Evolutionary conservation across 225 moss, liverwort and hornwort genomes (phyloP).

Genomic region (Polytrichum commune): DNA sequence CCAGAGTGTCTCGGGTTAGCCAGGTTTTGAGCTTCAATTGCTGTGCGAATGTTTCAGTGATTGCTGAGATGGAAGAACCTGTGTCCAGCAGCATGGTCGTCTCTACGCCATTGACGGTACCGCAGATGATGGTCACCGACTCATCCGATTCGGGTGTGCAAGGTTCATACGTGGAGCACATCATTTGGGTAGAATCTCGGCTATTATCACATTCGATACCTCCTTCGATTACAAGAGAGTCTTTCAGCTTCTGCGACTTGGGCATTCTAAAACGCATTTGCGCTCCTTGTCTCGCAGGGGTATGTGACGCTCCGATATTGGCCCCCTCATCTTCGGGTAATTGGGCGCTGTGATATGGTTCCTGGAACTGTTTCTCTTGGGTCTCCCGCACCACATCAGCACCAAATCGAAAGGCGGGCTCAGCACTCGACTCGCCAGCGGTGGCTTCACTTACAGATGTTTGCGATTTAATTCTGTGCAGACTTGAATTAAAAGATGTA

Average conservation of each 20-base stretch:
- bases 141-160: conserved; percentile 8
- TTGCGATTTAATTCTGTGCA: not conserved
- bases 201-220: not conserved
- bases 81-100: conserved; percentile 26
- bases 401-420: not conserved
- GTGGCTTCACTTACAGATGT: not conserved
- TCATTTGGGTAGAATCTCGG: not conserved
- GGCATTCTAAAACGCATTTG: conserved; percentile 14
- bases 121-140: conserved; percentile 17
- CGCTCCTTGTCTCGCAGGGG: conserved; percentile 15
- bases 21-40: conserved; percentile 33
- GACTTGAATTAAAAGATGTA: not conserved
- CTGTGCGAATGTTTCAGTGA: conserved; percentile 23
- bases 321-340: not conserved
- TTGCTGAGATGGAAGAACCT: conserved; percentile 22
- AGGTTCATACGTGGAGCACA: not conserved
- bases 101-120: conserved; percentile 24
- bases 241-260: not conserved
- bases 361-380: not conserved
- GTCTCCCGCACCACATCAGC: not conserved
- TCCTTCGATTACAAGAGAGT: not conserved
- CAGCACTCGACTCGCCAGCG: conserved; percentile 1
- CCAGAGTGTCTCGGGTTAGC: conserved; percentile 21
- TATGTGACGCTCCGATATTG: not conserved
- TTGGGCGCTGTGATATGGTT: not conserved